Conservation (phyloP, 2,329 filamentous ascomycete genomes). For the Aspergillus uvarum region DNA sequence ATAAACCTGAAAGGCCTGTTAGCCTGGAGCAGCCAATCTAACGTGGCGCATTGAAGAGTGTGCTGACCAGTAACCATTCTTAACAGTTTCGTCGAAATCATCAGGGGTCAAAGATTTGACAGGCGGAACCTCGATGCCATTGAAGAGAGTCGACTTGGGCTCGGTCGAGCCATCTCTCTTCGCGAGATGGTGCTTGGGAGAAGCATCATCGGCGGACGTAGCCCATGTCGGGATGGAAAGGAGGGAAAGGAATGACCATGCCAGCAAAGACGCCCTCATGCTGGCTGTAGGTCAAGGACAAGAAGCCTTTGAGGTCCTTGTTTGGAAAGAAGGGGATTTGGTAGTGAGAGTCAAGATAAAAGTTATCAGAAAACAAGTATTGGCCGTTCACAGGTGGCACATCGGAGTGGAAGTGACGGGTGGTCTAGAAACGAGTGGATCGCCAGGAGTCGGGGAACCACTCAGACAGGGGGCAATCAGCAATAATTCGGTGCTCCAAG, state of each 20-base stretch:
- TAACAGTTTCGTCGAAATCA: slow-evolving; percentile 49
- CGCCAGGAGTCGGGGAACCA: slow-evolving; percentile 12
- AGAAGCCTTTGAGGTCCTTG: slow-evolving; percentile 13
- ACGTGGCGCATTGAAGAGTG: neutral
- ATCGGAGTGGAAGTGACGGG: slow-evolving; percentile 30
- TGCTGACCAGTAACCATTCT: slow-evolving; percentile 53
- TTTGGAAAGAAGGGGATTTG: slow-evolving; percentile 15
- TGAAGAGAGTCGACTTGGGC: slow-evolving; percentile 47
- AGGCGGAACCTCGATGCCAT: slow-evolving; percentile 53
- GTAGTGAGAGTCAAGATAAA: slow-evolving; percentile 15
- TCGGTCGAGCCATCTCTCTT: slow-evolving; percentile 29
- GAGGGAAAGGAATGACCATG: slow-evolving; percentile 40
- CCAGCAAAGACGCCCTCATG: slow-evolving; percentile 40
- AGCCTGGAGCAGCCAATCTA: slow-evolving; percentile 10
- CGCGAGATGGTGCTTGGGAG: slow-evolving; percentile 23
- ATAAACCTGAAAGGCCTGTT: slow-evolving; percentile 45
- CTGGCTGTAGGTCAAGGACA: slow-evolving; percentile 24
- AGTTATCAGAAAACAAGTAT: slow-evolving; percentile 11
- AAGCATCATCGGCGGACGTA: slow-evolving; percentile 23
- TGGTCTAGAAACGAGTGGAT: slow-evolving; percentile 17
- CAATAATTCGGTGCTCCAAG: neutral
- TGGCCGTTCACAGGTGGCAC: slow-evolving; percentile 30
- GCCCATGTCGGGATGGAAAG: slow-evolving; percentile 36
- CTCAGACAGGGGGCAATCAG: neutral
- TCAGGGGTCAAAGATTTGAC: slow-evolving; percentile 50